Base-by-base conservation (phyloP, 2,329 filamentous ascomycete genomes). In the Colletotrichum lini region DNA sequence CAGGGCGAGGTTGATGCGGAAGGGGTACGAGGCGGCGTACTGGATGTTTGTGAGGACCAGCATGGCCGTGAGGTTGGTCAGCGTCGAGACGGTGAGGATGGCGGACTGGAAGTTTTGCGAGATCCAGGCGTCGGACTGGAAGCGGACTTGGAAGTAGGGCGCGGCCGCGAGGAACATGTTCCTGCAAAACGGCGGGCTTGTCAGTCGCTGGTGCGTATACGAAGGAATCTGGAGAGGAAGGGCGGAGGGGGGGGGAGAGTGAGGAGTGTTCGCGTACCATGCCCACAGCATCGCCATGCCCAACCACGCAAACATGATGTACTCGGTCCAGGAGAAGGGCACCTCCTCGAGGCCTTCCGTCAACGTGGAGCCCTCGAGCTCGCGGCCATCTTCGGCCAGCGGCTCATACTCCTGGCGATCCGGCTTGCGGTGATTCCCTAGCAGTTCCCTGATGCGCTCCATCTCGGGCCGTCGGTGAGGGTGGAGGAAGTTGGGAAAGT, bases 91-190 rank as follows among this genome's bases (percentile, higher is more conserved):
- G 44, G 94, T 93, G 70, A 97, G 88, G 79, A 98, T 96, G 70
- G 94, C 91, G 13, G 96, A 93, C 80, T 98, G 96, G 84, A 97
- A 98, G 84, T 95, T 94, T 73, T 90, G 86, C 45, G 92, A 87
- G 67, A 97, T 91, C 87, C 90, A 93, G 65, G 89, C 83, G 79
- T 92, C 90, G 72, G 87, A 86, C 56, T 88, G 84, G 81, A 98
- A 97, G 75, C 96, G 94, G 60, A 86, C 87, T 78, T 95, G 91
- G 83, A 98, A 98, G 85, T 98, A 98, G 5, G 96, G 94, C 2
- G 94, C 94, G 10, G 96, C 95, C 56, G 96, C 96, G 76, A 98
- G 90, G 81, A 98, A 98, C 96, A 98, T 98, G 85, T 98, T 98
- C 94, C 94, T 96, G 75, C 8, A 5, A 16, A 42, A 13, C 4